Base-by-base conservation (phyloP, 192 early-diverging fungal species). In the Coemansia biformis region DNA sequence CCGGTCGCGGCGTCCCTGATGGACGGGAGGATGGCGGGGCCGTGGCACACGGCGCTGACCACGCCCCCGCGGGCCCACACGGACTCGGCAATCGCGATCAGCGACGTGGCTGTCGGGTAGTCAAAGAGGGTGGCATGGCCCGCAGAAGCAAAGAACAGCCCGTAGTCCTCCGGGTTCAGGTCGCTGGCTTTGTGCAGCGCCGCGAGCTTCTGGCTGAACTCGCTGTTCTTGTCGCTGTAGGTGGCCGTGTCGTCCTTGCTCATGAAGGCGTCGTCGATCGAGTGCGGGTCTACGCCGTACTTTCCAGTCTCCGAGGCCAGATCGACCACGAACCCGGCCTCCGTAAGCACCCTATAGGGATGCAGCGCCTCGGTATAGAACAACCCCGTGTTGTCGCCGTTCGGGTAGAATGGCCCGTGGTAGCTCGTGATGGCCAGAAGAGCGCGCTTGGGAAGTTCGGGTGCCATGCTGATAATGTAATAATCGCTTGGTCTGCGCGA, bases 1-100 rank as follows among this genome's bases (percentile, higher is more conserved):
- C 85, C 86, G 8, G 65, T 75, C 5, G 30, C 18, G n/a, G 17
- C n/a, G 21, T 85, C 79, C 48, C 65, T 84, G 29, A 87, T 68
- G 16, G 75, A 53, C 0, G 78, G 80, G 48, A 88, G 58, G 12
- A 79, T 85, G 26, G 86, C 86, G 2, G 83, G 80, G 3, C 85
- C 88, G 41, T 82, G 76, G 40, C 74, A 79, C 5, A 80, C 78
- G 4, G 78, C 76, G 6, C 73, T 51, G 8, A 80, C 78, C 3
- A 80, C 45, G 21, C 78, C 78, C 32, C 78, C 78, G 3, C 69
- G 77, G 6, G 38, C 58, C 65, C 72, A 80, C 12, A 80, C 55
- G n/a, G 62, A 63, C 46, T 78, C 73, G 4, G 78, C 78, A 47
- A 80, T 75, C 1, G 16, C 29, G 31, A 77, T 77, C 21, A 80